Evolutionary conservation across 106 monocot genomes (phyloP).

Genomic region (Narthecium ossifragum): DNA sequence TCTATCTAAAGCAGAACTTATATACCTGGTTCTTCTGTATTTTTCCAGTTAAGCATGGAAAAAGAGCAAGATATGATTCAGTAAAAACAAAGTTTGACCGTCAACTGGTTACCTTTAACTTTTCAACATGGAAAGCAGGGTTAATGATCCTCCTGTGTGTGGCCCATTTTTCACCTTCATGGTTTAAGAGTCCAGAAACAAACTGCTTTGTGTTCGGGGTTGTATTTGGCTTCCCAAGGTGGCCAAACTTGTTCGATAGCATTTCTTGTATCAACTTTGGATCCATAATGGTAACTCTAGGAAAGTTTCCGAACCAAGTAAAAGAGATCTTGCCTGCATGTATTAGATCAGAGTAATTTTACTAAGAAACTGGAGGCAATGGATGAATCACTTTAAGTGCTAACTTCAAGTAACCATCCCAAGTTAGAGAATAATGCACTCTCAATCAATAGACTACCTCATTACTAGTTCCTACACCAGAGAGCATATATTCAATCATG

Average conservation of each 20-base stretch:
- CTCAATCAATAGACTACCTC: no score
- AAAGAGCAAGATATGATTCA: neutral
- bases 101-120: slow-evolving; percentile 59
- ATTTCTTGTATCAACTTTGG: slow-evolving; percentile 51
- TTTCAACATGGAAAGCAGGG: slow-evolving; percentile 80
- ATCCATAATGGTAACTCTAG: slow-evolving; percentile 55
- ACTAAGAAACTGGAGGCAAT: slow-evolving; percentile 15
- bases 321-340: slow-evolving; percentile 45
- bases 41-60: no score
- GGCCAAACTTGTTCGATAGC: slow-evolving; percentile 52
- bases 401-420: no score
- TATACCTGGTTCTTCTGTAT: no score
- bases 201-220: slow-evolving; percentile 14
- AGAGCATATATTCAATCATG: no score
- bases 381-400: no score
- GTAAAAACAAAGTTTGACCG: no score
- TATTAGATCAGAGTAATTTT: neutral
- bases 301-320: slow-evolving; percentile 49
- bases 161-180: slow-evolving; percentile 81
- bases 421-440: no score
- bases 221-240: slow-evolving; percentile 29
- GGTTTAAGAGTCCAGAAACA: slow-evolving; percentile 25
- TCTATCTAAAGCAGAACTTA: neutral
- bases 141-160: slow-evolving; percentile 64
- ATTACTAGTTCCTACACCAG: no score